Percentiles rank a stretch among this genome's conserved stretches.
phyloP scores from a whole-genome alignment of 2,329 filamentous ascomycete species.

The Xylaria sp. region DNA sequence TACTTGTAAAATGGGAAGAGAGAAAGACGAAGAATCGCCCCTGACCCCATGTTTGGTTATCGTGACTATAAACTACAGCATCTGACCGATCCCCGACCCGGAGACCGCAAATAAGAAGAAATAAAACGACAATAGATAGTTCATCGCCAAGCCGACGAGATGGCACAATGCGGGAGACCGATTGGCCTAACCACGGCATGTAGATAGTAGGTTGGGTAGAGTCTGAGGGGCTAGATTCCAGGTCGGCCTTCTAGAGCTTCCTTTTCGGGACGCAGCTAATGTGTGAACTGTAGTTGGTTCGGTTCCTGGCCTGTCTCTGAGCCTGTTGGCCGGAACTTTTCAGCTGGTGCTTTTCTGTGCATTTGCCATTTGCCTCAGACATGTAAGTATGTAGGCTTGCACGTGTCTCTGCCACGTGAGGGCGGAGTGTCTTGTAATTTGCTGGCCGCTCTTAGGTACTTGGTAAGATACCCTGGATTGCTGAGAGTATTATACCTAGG shows the following conservation, averaged over 20 bases:
- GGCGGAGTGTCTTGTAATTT: slow-evolving; percentile 22
- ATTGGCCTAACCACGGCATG: slow-evolving; percentile 7
- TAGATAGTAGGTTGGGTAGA: slow-evolving; percentile 6
- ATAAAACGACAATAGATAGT: slow-evolving; percentile 9
- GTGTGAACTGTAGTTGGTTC: no score
- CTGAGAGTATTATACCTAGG: not conserved
- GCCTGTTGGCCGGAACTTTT: slow-evolving; percentile 1
- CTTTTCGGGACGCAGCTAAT: slow-evolving; percentile 23
- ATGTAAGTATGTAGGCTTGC: not conserved
- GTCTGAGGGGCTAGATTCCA: slow-evolving; percentile 22
- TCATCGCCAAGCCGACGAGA: slow-evolving; percentile 15
- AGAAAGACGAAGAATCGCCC: not conserved
- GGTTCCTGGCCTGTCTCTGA: not conserved
- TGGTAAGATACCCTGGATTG: not conserved
- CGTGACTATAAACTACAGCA: slow-evolving; percentile 18
- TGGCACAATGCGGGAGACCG: slow-evolving; percentile 9
- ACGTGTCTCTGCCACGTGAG: slow-evolving; percentile 20
- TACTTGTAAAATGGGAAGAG: not conserved
- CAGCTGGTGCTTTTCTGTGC: slow-evolving; percentile 3
- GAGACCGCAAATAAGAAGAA: slow-evolving; percentile 3
- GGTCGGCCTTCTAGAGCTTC: slow-evolving; percentile 24
- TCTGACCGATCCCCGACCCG: no score
- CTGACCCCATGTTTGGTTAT: not conserved
- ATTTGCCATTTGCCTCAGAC: slow-evolving; percentile 23
- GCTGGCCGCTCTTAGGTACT: not conserved